A percentile compares a stretch with the other conserved stretches of the same genome.
phyloP scores from a whole-genome alignment of 1,284 basidiomycete genomes.

The Ganoderma lingzhi region DNA sequence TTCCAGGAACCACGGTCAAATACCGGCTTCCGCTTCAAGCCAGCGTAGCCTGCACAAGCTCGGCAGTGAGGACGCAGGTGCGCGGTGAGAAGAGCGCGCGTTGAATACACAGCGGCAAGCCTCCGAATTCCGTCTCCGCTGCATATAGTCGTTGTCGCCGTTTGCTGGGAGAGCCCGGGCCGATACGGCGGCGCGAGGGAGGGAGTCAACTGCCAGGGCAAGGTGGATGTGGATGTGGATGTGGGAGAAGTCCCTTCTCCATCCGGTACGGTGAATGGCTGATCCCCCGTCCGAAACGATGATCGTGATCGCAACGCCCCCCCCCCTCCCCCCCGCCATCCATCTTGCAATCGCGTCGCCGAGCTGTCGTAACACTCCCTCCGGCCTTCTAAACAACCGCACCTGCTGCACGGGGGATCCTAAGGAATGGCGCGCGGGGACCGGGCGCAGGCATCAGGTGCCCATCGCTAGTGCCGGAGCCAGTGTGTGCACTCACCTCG shows the following conservation, averaged over 20 bases:
- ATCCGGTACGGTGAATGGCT: neutral
- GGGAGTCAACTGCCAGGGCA: neutral
- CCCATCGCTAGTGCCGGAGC: neutral
- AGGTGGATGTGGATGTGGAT: neutral
- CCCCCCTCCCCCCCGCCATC: neutral
- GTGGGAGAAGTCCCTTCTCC: neutral
- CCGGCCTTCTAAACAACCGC: neutral
- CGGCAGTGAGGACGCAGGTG: too few species aligned
- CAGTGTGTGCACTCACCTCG: neutral
- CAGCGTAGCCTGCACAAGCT: too few species aligned
- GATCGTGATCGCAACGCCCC: neutral
- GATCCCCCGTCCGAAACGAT: neutral
- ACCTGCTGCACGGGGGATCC: neutral
- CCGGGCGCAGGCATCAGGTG: slow-evolving; percentile 1
- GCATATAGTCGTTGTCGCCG: too few species aligned
- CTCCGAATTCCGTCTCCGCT: too few species aligned
- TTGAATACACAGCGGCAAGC: too few species aligned
- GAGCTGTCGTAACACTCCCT: neutral
- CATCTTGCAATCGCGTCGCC: neutral
- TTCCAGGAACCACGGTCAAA: too few species aligned
- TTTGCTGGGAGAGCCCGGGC: neutral
- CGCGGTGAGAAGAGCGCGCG: too few species aligned
- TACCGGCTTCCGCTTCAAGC: too few species aligned
- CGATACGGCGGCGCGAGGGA: neutral
- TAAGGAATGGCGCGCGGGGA: neutral